Base-by-base conservation (phyloP, 306 rosid species). In the Prunus campanulata region DNA sequence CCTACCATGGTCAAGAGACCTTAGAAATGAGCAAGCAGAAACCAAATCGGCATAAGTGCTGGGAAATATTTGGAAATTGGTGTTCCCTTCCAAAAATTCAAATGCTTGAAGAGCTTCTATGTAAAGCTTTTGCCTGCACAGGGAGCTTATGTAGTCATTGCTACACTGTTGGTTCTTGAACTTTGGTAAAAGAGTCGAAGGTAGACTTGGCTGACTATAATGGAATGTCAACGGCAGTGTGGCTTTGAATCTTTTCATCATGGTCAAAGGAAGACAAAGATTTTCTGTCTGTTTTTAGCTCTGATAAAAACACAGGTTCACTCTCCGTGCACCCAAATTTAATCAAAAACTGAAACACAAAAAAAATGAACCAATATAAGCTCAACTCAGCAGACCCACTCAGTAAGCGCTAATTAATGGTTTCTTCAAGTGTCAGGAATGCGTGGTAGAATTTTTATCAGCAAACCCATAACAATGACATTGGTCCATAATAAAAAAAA, bases 31-130 rank as follows among this genome's bases (percentile, higher is more conserved):
- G 81, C 97, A 88, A 77, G 90, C 93, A 72, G 77, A 81, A 48
- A 92, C 63, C 86, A 92, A 76, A 64, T 84, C 68, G 2, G 85
- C 82, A 59, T 81, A 88, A 8, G 88, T 87, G 52, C 77, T 77
- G 71, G 85, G 88, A 47, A 75, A 87, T 35, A 90, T 66, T 69
- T 74, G 82, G 75, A 66, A 78, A 70, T 27, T 78, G 1, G 84
- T 52, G 54, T 74, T 75, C 72, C 79, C 77, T 46, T 65, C 74
- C 55, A 85, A 61, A 48, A 81, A 52, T 65, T 88, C 87, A 80
- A 92, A 92, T 42, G 87, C 87, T 77, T 79, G 71, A 30, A 92
- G 88, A 63, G 96, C 96, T 74, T 88, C 91, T 81, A 50, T 80
- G 85, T 88, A 80, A 39, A 55, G 87, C 16, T 70, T 81, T 51